Evolutionary conservation across 352 stramenopile genomes (phyloP).

Genomic region (Phytophthora europaea): DNA sequence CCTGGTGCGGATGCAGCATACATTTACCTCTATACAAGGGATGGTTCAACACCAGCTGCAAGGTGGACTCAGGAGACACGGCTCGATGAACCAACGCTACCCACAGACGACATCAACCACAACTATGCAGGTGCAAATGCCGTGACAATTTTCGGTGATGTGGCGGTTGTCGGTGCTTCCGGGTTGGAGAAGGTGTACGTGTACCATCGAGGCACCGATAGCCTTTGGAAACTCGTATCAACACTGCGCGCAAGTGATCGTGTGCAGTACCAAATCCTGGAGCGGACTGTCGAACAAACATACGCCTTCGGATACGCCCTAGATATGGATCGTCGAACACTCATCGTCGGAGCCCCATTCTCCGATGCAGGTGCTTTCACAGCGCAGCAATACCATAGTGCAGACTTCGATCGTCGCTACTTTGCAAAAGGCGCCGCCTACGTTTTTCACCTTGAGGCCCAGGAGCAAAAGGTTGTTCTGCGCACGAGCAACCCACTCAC

Average conservation of each 20-base stretch:
- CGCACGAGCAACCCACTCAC: conserved; percentile 70
- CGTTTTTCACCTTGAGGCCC: conserved; percentile 79
- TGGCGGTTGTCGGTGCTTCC: conserved; percentile 92
- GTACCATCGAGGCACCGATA: conserved; percentile 63
- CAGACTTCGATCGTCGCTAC: conserved; percentile 64
- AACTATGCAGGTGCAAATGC: conserved; percentile 74
- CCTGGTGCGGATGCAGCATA: conserved; percentile 67
- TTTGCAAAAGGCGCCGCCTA: conserved; percentile 83
- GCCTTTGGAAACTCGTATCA: conserved; percentile 63
- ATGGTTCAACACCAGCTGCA: conserved; percentile 26
- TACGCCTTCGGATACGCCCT: conserved; percentile 92
- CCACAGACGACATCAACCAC: conserved; percentile 54
- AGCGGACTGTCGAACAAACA: conserved; percentile 80
- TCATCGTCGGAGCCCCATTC: conserved; percentile 92
- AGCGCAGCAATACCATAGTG: conserved; percentile 64
- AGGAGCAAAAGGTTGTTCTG: conserved; percentile 74
- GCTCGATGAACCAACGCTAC: conserved; percentile 49
- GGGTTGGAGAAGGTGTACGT: conserved; percentile 75
- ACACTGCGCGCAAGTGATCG: conserved; percentile 85
- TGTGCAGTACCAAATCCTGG: conserved; percentile 81
- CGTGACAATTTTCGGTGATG: conserved; percentile 87
- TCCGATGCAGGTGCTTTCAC: conserved; percentile 78
- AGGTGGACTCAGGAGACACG: conserved; percentile 61
- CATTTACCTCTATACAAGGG: conserved; percentile 47
- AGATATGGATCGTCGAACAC: conserved; percentile 82